phyloP scores from a whole-genome alignment of 495 filamentous ascomycete species.

The Hyaloscypha bicolor region DNA sequence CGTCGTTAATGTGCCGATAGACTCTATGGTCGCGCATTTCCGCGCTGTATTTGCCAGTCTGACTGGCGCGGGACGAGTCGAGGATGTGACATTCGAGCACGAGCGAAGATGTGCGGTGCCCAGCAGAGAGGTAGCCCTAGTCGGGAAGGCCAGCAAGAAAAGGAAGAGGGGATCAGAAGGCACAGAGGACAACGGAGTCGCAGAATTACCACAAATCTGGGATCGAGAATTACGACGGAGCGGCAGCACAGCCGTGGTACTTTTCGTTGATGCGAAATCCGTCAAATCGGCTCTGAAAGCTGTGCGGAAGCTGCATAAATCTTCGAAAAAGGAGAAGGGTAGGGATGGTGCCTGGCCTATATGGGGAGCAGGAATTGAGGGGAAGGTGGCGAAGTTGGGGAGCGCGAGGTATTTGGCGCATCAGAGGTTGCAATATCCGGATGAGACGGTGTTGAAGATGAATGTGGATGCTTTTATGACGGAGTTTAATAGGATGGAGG shows the following conservation, averaged over 20 bases:
- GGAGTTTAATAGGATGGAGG: constrained; percentile 66
- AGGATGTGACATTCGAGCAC: constrained; percentile 71
- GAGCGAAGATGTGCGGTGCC: constrained; percentile 37
- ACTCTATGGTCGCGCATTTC: constrained; percentile 76
- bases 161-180: constrained; percentile 59
- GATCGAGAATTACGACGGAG: constrained; percentile 68
- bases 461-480: constrained; percentile 83
- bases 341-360: constrained; percentile 38
- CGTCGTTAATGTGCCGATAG: constrained; percentile 82
- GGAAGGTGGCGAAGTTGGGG: constrained; percentile 56
- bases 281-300: constrained; percentile 74
- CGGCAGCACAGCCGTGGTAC: constrained; percentile 76
- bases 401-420: constrained; percentile 62
- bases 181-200: constrained; percentile 52
- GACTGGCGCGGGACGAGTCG: constrained; percentile 73
- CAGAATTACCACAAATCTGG: constrained; percentile 70
- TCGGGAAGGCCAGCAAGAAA: constrained; percentile 59
- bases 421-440: constrained; percentile 70
- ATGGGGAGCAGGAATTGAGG: constrained; percentile 67
- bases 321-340: constrained; percentile 38
- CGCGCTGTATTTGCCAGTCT: constrained; percentile 70
- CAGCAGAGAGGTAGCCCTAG: constrained; percentile 41
- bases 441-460: constrained; percentile 60
- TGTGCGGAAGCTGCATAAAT: constrained; percentile 61
- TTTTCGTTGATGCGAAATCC: constrained; percentile 80